Percentiles rank a stretch among this genome's conserved stretches.
phyloP scores from a whole-genome alignment of 257 asterid species.

The Nicotiana tabacum region DNA sequence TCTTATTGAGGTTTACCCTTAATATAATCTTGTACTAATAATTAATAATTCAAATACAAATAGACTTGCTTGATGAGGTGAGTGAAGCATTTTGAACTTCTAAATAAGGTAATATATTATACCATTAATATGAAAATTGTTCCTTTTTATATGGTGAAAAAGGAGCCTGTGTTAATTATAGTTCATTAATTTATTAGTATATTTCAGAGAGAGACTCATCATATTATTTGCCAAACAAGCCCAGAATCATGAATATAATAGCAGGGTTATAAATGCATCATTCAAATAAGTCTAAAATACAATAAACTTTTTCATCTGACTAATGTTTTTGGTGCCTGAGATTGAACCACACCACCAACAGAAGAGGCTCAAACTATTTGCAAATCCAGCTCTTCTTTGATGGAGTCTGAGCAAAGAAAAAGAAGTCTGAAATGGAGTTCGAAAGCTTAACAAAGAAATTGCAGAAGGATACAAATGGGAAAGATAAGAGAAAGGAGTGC shows the following conservation, averaged over 20 bases:
- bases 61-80: neutral
- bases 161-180: neutral
- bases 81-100: neutral
- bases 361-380: too few relatives aligned
- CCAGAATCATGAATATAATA: neutral
- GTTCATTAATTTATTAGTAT: neutral
- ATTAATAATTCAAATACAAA: neutral
- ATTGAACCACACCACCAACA: neutral
- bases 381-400: too few relatives aligned
- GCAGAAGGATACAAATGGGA: too few relatives aligned
- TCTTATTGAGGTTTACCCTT: conserved; percentile 16
- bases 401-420: too few relatives aligned
- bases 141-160: neutral
- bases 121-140: neutral
- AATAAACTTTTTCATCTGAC: too few relatives aligned
- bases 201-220: neutral
- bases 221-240: neutral
- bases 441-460: too few relatives aligned
- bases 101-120: neutral
- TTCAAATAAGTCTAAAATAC: too few relatives aligned
- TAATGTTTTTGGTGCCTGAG: neutral
- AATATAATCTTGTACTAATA: neutral
- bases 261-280: neutral
- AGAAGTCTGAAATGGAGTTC: too few relatives aligned
- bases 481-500: too few relatives aligned